A percentile compares a stretch with the other conserved stretches of the same genome.
Evolutionary conservation across 108 stramenopile species (phyloP).

Genomic region (Cyclotella atomus): DNA sequence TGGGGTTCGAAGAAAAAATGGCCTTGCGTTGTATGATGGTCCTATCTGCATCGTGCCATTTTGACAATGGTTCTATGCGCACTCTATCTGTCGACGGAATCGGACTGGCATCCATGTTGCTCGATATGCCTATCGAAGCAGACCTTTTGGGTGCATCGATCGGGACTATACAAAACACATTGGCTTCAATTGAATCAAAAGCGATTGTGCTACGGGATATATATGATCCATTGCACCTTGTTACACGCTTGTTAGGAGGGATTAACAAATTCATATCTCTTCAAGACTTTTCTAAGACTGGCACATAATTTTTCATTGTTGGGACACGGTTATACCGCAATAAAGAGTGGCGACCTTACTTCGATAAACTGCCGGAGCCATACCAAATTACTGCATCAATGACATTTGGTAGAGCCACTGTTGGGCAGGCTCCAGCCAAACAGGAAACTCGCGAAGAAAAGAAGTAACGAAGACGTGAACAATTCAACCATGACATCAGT

Average conservation of each 20-base stretch:
- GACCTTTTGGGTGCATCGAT: neutral
- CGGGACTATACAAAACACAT: neutral
- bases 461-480: neutral
- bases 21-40: neutral
- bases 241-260: neutral
- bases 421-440: neutral
- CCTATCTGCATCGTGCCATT: neutral
- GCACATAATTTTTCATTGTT: neutral
- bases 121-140: neutral
- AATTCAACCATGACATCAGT: neutral
- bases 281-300: neutral
- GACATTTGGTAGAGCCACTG: neutral
- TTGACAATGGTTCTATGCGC: neutral
- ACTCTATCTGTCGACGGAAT: neutral
- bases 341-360: neutral
- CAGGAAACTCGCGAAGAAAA: neutral
- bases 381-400: neutral
- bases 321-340: neutral
- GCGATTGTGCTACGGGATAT: neutral
- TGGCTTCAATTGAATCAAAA: neutral
- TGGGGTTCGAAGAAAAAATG: neutral
- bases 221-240: neutral
- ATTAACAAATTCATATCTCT: neutral
- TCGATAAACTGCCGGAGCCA: neutral
- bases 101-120: neutral